Percentiles rank a stretch among this genome's conserved stretches.
Conservation (phyloP, 345 rosid species). For the Eucalyptus paniculata region DNA sequence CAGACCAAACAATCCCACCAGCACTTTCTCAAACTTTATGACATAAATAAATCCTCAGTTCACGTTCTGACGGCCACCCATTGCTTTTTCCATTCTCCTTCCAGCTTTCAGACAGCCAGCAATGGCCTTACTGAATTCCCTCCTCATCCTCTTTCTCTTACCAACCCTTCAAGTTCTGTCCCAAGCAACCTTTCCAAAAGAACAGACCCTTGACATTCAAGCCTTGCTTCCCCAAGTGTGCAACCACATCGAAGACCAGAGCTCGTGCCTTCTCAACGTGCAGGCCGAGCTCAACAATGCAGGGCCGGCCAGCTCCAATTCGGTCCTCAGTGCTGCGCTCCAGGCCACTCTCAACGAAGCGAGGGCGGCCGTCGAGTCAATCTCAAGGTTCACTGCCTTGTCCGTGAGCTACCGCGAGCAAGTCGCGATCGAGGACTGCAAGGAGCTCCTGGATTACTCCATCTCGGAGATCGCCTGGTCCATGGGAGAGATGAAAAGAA, state of each 20-base stretch:
- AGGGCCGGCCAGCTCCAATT: slow-evolving; percentile 16
- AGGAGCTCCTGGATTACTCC: slow-evolving; percentile 83
- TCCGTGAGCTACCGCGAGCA: slow-evolving; percentile 72
- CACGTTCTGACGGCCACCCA: not conserved
- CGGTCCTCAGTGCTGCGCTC: slow-evolving; percentile 52
- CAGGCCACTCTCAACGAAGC: slow-evolving; percentile 57
- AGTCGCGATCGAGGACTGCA: slow-evolving; percentile 76
- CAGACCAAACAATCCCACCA: slow-evolving; percentile 34
- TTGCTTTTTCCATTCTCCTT: not conserved
- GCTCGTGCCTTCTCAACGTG: slow-evolving; percentile 37
- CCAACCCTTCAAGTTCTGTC: slow-evolving; percentile 19
- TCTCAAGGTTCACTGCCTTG: slow-evolving; percentile 43
- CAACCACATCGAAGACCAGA: slow-evolving; percentile 20
- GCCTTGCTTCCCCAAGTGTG: slow-evolving; percentile 39
- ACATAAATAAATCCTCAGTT: not conserved
- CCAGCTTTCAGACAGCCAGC: not conserved
- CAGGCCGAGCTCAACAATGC: slow-evolving; percentile 15
- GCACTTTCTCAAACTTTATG: not conserved
- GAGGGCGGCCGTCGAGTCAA: slow-evolving; percentile 28
- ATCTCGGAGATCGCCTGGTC: slow-evolving; percentile 96
- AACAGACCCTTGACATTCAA: slow-evolving; percentile 17
- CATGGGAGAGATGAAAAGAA: slow-evolving; percentile 50
- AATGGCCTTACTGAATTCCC: slow-evolving; percentile 26
- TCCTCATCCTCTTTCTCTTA: slow-evolving; percentile 16
- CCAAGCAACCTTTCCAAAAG: not conserved